Evolutionary conservation across 331 rosid genomes (phyloP), one percentile per base, ranked within the genome.

Genomic region (Arachis monticola): DNA sequence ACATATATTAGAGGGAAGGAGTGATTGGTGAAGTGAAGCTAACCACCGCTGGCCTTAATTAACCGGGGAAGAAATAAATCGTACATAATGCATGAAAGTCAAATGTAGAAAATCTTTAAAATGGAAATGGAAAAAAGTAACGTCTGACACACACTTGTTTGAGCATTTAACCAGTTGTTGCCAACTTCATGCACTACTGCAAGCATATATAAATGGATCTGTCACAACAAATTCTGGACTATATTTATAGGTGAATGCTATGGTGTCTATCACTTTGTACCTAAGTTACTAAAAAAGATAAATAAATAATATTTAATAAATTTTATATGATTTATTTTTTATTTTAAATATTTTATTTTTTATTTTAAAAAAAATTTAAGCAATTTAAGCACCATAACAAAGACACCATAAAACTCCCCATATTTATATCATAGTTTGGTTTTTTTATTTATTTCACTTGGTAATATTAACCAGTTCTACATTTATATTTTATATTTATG

Each of bases 71-170:
- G 14, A 67, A 65, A 79, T 73, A 80, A 50, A 27, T 14, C 11
- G 55, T 22, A 52, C 53, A 35, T 14, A 61, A 17, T 14, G 48
- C 56, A 44, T 77, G 80, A 79, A 69, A 80, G 66, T 52, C 27
- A 55, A 73, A 81, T 45, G 62, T 3, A 69, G 70, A 69, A 77
- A 51, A 59, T n/a, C 76, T 78, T 5, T 67, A 65, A 84, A 81
- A 38, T 80, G 52, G 27, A 70, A 71, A 35, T 38, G 74, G 56
- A 79, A 84, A 82, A 86, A 82, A 86, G 85, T 46, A 32, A 61
- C 32, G 30, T 72, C 73, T 79, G 74, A 74, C 74, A 35, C 65
- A 9, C 55, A 57, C 81, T 59, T 64, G 6, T 68, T 57, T 67
- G 11, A 31, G 50, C 11, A 27, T 72, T 32, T 66, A 71, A 69